Percentiles rank a stretch among this genome's conserved stretches.
phyloP scores from a whole-genome alignment of 768 basidiomycete species.

The Hebeloma cylindrosporum region DNA sequence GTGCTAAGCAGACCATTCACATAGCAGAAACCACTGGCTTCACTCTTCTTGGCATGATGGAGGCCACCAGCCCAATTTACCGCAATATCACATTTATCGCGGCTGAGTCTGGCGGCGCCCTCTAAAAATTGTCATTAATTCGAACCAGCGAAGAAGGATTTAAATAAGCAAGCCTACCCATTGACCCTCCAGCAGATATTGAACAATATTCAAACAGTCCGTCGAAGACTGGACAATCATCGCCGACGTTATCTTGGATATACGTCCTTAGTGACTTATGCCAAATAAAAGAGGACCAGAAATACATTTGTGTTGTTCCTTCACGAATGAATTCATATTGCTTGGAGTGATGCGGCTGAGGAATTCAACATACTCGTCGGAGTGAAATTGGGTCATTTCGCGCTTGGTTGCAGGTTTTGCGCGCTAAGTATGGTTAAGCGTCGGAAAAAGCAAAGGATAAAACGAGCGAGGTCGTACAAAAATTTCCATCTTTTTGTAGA shows the following conservation, averaged over 20 bases:
- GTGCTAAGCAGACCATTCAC: slow-evolving; percentile 72
- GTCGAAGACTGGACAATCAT: slow-evolving; percentile 98
- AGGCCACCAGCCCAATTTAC: slow-evolving; percentile 99
- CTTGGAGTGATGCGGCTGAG: slow-evolving; percentile 89
- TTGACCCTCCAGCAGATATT: slow-evolving; percentile 98
- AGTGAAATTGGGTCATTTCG: slow-evolving; percentile 99
- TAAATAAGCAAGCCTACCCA: slow-evolving; percentile 64
- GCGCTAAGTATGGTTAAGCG: slow-evolving; percentile 50
- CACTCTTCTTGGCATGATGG: slow-evolving; percentile 98
- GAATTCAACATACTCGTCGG: slow-evolving; percentile 99
- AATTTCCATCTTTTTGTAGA: slow-evolving; percentile 99
- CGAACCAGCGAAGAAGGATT: slow-evolving; percentile 1
- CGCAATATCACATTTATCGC: slow-evolving; percentile 98
- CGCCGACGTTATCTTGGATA: slow-evolving; percentile 87
- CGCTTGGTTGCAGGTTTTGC: slow-evolving; percentile 99
- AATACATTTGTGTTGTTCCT: slow-evolving; percentile 95
- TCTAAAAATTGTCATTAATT: slow-evolving; percentile 48
- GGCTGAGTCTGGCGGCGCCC: slow-evolving; percentile 92
- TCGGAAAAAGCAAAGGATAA: slow-evolving; percentile 4
- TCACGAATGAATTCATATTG: slow-evolving; percentile 91
- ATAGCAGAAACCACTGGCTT: slow-evolving; percentile 99
- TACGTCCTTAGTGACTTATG: not conserved
- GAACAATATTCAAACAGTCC: slow-evolving; percentile 99
- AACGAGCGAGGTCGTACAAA: slow-evolving; percentile 67
- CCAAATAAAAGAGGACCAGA: not conserved